These are phyloP conservation scores for Cryphonectria naterciae DNA, from an alignment of 2,329 filamentous ascomycete species.

Conservation along the genomic window DNA sequence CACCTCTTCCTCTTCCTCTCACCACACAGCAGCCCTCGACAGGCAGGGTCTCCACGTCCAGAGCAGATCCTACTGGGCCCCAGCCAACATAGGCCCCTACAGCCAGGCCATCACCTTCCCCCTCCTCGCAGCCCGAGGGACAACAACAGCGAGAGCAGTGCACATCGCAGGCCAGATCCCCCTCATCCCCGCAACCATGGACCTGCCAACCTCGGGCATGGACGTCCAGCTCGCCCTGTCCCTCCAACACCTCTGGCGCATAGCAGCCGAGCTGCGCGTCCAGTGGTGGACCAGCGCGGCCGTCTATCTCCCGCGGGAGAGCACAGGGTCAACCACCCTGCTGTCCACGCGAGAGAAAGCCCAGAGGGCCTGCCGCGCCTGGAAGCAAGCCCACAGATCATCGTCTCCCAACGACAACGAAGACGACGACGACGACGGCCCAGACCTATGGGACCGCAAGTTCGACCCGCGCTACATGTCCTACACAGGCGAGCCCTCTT, in stretches of 20 bases:
- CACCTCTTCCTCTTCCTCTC: neutral
- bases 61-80: slow-evolving; percentile 94
- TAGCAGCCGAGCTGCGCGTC: slow-evolving; percentile 73
- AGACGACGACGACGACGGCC: slow-evolving; percentile 55
- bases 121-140: slow-evolving; percentile 35
- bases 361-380: slow-evolving; percentile 49
- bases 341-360: slow-evolving; percentile 39
- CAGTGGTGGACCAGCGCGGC: slow-evolving; percentile 76
- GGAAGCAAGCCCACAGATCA: slow-evolving; percentile 49
- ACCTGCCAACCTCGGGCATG: slow-evolving; percentile 53
- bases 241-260: slow-evolving; percentile 87
- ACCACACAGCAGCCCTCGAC: slow-evolving; percentile 24
- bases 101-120: slow-evolving; percentile 77
- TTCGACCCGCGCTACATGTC: slow-evolving; percentile 58
- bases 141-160: slow-evolving; percentile 53
- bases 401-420: slow-evolving; percentile 33
- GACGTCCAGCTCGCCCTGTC: slow-evolving; percentile 69
- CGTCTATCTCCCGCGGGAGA: slow-evolving; percentile 65
- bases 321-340: neutral
- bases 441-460: slow-evolving; percentile 71
- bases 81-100: slow-evolving; percentile 96
- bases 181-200: slow-evolving; percentile 80
- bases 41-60: slow-evolving; percentile 83
- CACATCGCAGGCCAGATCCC: slow-evolving; percentile 91
- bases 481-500: slow-evolving; percentile 39